Base-by-base conservation (phyloP, 2,329 filamentous ascomycete genomes). In the Stylonectria norvegica region DNA sequence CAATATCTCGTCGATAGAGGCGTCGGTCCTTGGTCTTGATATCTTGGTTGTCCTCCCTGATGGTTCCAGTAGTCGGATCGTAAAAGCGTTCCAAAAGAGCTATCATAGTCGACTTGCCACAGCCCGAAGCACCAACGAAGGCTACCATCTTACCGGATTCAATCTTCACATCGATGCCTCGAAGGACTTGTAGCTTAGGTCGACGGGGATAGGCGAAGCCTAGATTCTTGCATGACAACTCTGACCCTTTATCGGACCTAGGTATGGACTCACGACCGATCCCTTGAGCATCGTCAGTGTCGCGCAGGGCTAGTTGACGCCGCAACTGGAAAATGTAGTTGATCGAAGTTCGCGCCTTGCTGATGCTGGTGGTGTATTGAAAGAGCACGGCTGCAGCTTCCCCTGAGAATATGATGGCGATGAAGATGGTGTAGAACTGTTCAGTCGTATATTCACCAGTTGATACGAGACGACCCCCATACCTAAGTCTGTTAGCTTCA, bases 141-240 rank as follows among this genome's bases (percentile, higher is more conserved):
- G 73, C 76, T 3, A 71, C 63, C 29, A 71, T 76, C 33, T 73
- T 63, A 16, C 72, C 71, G 1, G 16, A 11, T 3, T 39, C 11
- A 1, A 40, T 43, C 41, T 86, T 85, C 2, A 76, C 68, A 55
- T 55, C 45, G 4, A 79, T 58, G 2, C 72, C 67, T 4, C 67
- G 58, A 1, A 75, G 56, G 43, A 72, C 64, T 20, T 63, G 57
- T 1, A 61, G 53, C 38, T 67, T 52, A 17, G 67, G 63, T 17
- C 70, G 59, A 37, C 68, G 53, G 3, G 82, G 80, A 47, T 86
- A 87, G 2, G 78, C 70, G 57, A 87, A 86, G 16, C 71, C 65
- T n/a, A 85, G 69, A 20, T 76, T 61, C 22, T 25, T 12, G 22
- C 22, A 25, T 7, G 12, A 12, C 22, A 25, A 12, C 8, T 12